Percentiles rank a stretch among this genome's conserved stretches.
Conservation (phyloP, 2,329 filamentous ascomycete species). For the Graphilbum fragrans region DNA sequence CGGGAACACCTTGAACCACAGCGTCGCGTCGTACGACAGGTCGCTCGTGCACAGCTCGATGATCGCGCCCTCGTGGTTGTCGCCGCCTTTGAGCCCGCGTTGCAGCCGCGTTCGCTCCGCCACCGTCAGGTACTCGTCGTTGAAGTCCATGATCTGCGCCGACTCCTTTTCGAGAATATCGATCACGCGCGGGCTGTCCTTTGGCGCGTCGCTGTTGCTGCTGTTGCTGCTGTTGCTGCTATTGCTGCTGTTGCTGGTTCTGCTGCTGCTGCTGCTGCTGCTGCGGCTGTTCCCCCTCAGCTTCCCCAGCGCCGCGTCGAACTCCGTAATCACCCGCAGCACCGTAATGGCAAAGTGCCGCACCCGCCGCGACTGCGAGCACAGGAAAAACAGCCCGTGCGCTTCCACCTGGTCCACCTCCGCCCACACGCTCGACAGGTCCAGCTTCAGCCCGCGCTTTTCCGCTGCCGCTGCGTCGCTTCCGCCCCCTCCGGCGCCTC, state of each 20-base stretch:
- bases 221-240: not conserved
- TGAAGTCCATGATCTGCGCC: conserved; percentile 78
- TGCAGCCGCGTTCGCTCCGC: conserved; percentile 88
- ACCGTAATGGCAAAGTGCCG: conserved; percentile 87
- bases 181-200: conserved; percentile 61
- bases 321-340: conserved; percentile 81
- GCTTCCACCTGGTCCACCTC: conserved; percentile 96
- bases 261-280: conserved; percentile 6
- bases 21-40: conserved; percentile 80
- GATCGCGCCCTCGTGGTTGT: conserved; percentile 72
- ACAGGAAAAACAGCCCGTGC: conserved; percentile 92
- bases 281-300: conserved; percentile 21
- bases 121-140: conserved; percentile 81
- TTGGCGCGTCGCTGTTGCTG: conserved; percentile 20
- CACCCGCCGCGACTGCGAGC: conserved; percentile 85
- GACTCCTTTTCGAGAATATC: conserved; percentile 86
- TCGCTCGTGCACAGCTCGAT: conserved; percentile 95
- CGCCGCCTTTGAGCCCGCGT: conserved; percentile 74
- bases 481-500: not conserved
- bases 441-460: conserved; percentile 64
- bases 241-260: not conserved
- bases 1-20: conserved; percentile 98
- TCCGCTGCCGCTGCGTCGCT: conserved; percentile 30
- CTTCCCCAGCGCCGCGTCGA: conserved; percentile 79
- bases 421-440: conserved; percentile 77